phyloP scores from a whole-genome alignment of 352 stramenopile species.

The Phytophthora macrochlamydospora region DNA sequence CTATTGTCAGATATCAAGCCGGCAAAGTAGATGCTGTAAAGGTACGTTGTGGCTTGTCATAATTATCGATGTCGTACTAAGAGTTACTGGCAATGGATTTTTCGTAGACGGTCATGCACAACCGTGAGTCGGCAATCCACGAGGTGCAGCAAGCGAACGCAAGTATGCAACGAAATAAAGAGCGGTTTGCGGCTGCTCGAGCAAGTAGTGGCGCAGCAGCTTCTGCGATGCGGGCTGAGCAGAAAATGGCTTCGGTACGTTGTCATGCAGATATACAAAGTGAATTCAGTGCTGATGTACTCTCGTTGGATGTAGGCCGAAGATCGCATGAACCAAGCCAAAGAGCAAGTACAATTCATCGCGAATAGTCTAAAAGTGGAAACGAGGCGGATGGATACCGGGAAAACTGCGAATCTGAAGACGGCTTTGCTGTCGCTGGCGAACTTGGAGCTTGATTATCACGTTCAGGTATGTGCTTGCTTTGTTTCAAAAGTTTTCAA shows the following conservation, averaged over 20 bases:
- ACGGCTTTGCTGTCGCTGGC: constrained; percentile 76
- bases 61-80: not conserved
- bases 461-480: constrained; percentile 57
- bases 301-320: constrained; percentile 53
- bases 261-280: not conserved
- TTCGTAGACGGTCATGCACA: constrained; percentile 82
- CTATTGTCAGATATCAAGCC: constrained; percentile 83
- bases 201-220: constrained; percentile 84
- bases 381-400: constrained; percentile 81
- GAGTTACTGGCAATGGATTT: constrained; percentile 5
- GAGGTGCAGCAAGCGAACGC: constrained; percentile 90
- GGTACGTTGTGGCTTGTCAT: constrained; percentile 33
- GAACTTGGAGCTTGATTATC: constrained; percentile 82
- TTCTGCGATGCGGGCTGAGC: constrained; percentile 86
- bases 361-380: constrained; percentile 87
- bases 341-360: constrained; percentile 90
- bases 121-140: constrained; percentile 83
- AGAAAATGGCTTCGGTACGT: constrained; percentile 86
- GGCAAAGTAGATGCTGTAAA: constrained; percentile 89
- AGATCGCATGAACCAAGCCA: constrained; percentile 86
- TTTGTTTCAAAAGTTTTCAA: no score
- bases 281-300: no score
- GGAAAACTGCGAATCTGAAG: constrained; percentile 81
- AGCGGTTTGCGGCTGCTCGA: constrained; percentile 82
- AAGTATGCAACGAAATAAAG: constrained; percentile 91